phyloP scores from a whole-genome alignment of 2,329 filamentous ascomycete species.

The Fusarium sp. region DNA sequence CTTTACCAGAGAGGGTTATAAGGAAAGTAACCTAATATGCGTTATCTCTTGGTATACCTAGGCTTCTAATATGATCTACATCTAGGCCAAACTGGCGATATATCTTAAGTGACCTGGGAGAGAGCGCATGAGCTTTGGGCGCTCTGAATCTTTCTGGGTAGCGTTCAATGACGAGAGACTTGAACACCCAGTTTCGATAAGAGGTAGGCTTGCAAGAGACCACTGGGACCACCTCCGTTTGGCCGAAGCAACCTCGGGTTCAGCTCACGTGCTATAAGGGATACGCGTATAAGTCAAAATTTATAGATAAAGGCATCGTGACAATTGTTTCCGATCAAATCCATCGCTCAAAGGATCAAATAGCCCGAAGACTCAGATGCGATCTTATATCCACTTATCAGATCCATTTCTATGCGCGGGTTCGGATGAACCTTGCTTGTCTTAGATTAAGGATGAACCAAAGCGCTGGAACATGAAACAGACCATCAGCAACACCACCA shows the following conservation, averaged over 20 bases:
- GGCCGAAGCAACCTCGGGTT: neutral
- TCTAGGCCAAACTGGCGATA: neutral
- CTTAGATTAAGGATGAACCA: conserved; percentile 10
- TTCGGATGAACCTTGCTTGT: neutral
- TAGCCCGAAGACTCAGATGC: neutral
- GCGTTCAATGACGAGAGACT: no score
- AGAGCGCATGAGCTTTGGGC: neutral
- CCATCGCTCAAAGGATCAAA: no score
- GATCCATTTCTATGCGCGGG: neutral
- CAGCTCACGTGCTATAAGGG: neutral
- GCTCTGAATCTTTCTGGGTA: fast-evolving
- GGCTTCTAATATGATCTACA: neutral
- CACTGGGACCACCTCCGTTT: neutral
- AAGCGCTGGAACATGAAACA: neutral
- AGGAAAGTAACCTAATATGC: neutral
- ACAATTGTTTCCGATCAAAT: no score
- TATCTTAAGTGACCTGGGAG: neutral
- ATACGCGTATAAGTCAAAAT: neutral
- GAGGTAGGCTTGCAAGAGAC: neutral
- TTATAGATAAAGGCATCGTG: no score
- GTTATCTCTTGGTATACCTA: neutral
- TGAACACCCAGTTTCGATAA: neutral
- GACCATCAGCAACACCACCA: neutral
- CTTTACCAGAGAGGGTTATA: no score
- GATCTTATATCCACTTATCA: neutral